Percentiles rank a stretch among this genome's conserved stretches.
These are phyloP conservation scores for Podaxis pistillaris DNA, from an alignment of 768 basidiomycete genomes.

Conservation along the genomic window DNA sequence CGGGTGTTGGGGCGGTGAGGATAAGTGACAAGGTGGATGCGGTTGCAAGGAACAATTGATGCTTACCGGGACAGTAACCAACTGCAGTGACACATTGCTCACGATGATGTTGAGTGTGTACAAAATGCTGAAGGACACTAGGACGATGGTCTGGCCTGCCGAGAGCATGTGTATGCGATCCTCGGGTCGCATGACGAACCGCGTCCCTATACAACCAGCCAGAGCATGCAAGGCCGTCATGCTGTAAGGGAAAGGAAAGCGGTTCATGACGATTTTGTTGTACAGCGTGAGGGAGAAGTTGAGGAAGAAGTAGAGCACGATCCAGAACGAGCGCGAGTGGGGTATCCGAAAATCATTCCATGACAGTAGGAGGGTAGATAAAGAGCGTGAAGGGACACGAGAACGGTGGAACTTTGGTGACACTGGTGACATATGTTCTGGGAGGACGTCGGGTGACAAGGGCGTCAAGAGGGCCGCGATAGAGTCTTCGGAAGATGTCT, in stretches of 20 bases:
- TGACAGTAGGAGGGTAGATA: not conserved
- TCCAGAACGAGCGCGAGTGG: conserved; percentile 48
- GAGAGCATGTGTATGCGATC: conserved; percentile 34
- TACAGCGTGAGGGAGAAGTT: conserved; percentile 92
- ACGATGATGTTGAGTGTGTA: conserved; percentile 95
- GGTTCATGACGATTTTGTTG: conserved; percentile 90
- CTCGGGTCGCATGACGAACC: conserved; percentile 46
- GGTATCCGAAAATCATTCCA: not conserved
- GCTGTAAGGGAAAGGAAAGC: conserved; percentile 95
- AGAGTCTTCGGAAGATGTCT: not conserved
- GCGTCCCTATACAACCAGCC: conserved; percentile 81
- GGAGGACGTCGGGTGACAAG: conserved; percentile 5
- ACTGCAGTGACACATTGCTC: conserved; percentile 84
- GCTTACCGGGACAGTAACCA: conserved; percentile 89
- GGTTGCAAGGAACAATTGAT: not conserved
- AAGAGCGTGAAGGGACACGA: not conserved
- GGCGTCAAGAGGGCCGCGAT: conserved; percentile 1
- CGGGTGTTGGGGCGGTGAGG: not conserved
- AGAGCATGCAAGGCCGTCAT: conserved; percentile 91
- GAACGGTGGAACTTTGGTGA: conserved; percentile 1
- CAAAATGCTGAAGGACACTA: conserved; percentile 81
- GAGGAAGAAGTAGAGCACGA: conserved; percentile 82
- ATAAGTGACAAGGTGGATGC: not conserved
- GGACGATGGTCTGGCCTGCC: conserved; percentile 53
- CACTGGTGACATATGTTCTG: conserved; percentile 3